Evolutionary conservation across 768 basidiomycete species (phyloP), one percentile per base, ranked within the genome.

Genomic region (Ramaria rubella): DNA sequence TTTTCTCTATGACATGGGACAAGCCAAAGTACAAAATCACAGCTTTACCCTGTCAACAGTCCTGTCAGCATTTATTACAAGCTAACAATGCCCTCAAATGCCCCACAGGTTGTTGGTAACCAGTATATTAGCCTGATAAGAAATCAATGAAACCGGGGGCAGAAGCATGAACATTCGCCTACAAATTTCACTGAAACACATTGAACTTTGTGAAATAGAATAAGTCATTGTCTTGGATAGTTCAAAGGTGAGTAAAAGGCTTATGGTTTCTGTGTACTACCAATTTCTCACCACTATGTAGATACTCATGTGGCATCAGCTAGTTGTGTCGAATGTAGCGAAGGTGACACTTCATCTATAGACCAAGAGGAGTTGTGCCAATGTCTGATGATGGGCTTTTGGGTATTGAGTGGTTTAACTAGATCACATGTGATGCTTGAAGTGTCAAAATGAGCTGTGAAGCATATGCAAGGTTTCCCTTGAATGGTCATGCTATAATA

Each of bases 11-110:
- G 27, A 83, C 70, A 62, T 80, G 82, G 17, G 83, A 78, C 70
- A 84, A 78, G 42, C 82, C 82, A 63, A 85, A 85, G 61, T 85
- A 82, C 58, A 78, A 80, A 14, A 85, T 78, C 30, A 78, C 72
- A 24, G 82, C 77, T 59, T 78, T 70, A 12, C 74, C 77, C 82
- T 83, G 50, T 5, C 33, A 54, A 57, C 31, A 19, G 34, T 24
- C 15, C 19, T 29, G 11, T 19, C 21, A 21, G 19, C 38, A 11
- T 9, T 23, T 14, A 43, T 17, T 23, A 40, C 24, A 19, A 26
- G 40, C 21, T 51, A 30, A 57, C 30, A 11, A n/a, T n/a, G n/a
- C n/a, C n/a, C n/a, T n/a, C n/a, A n/a, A 3, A 45, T 26, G 36
- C 49, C 59, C 45, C 45, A 33, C 31, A 33, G 14, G 56, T 69